A percentile compares a stretch with the other conserved stretches of the same genome.
Evolutionary conservation across 495 filamentous ascomycete species (phyloP).

Genomic region (Hypoxylon fragiforme): DNA sequence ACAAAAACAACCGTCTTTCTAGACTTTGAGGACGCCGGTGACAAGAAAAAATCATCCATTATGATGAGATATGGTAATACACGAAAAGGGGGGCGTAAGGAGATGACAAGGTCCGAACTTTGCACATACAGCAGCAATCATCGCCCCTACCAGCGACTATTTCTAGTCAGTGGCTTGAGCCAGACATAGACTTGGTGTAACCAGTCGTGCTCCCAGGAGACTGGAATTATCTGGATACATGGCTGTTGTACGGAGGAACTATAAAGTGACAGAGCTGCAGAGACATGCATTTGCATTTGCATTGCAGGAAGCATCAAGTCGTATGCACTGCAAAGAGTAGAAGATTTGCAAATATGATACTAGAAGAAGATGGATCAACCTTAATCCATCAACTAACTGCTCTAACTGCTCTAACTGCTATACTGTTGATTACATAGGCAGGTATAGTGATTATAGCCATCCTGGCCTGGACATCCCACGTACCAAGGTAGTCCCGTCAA

Average conservation of each 20-base stretch:
- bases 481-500: no score
- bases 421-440: conserved; percentile 12
- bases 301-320: not conserved
- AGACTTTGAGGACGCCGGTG: not conserved
- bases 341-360: no score
- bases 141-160: conserved; percentile 4
- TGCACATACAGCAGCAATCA: no score
- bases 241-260: not conserved
- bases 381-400: not conserved
- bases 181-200: conserved; percentile 13
- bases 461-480: no score
- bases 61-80: not conserved
- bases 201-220: conserved; percentile 5
- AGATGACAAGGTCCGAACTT: conserved; percentile 1
- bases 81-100: not conserved
- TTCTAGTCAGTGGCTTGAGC: conserved; percentile 5
- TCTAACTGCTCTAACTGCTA: not conserved
- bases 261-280: conserved; percentile 1
- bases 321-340: conserved; percentile 2
- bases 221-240: conserved; percentile 5
- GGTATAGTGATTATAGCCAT: no score
- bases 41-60: conserved; percentile 8
- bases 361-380: conserved; percentile 16
- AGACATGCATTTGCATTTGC: conserved; percentile 4
- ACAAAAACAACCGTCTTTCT: conserved; percentile 13